These are phyloP conservation scores for Syzygium jambos DNA, from an alignment of 345 rosid genomes.

Conservation along the genomic window DNA sequence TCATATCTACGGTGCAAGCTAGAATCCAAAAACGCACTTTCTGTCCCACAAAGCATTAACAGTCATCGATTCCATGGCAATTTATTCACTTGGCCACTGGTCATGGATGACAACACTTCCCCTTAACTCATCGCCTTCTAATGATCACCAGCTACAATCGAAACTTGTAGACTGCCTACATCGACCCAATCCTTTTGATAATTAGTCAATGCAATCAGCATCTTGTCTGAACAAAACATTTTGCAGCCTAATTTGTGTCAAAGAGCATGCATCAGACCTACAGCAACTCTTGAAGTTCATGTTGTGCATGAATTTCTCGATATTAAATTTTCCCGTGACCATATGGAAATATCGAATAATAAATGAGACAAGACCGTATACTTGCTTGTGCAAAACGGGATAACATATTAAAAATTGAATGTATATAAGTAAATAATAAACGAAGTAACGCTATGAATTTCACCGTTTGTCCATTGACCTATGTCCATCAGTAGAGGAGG, in stretches of 20 bases:
- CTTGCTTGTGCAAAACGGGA: not conserved
- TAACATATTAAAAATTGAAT: not conserved
- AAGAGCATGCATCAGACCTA: not conserved
- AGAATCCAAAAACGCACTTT: not conserved
- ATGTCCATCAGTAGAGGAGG: not conserved
- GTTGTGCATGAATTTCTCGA: not conserved
- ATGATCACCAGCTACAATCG: not conserved
- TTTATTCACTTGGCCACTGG: not conserved
- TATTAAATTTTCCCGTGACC: not conserved
- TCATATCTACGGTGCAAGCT: not conserved
- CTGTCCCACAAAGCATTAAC: not conserved
- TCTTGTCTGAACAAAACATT: not conserved
- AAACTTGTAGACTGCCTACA: not conserved
- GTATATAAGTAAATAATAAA: not conserved
- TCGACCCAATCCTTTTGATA: not conserved
- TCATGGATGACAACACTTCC: not conserved
- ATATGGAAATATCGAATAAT: not conserved
- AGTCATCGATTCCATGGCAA: not conserved
- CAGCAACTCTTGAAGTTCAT: not conserved
- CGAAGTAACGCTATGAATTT: not conserved
- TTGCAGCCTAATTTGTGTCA: not conserved
- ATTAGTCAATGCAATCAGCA: not conserved
- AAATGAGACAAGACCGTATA: not conserved
- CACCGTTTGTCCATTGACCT: not conserved
- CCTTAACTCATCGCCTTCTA: not conserved